Base-by-base conservation (phyloP, 768 basidiomycete species). In the Agaricus blazei region DNA sequence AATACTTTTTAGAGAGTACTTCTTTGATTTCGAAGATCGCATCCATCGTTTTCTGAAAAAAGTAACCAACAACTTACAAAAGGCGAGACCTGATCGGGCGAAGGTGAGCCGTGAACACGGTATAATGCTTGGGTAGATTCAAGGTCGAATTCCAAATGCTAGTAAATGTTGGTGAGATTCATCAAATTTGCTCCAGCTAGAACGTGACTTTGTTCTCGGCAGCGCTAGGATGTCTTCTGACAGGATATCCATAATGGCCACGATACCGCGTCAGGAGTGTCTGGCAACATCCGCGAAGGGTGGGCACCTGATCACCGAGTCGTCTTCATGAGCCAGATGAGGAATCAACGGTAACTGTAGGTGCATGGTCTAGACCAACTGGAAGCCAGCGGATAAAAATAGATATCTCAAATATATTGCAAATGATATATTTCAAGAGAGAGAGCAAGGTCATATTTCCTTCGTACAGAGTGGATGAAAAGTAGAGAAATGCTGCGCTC, bases 1-100 rank as follows among this genome's bases (percentile, higher is more conserved):
- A 81, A 71, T 58, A 19, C 19, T 74, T 74, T 54, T 76, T 73
- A 37, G 79, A 58, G 4, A 75, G 26, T 67, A 65, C 15, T 64
- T 62, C 29, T 75, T 63, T 1, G 67, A 63, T 38, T 80, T 77
- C 14, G 37, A 26, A 38, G 72, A 71, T 37, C 72, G 67, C 14
- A 67, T 64, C 57, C 69, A 76, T 59, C 76, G 73, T 14, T 19
- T 19, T 19, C 19, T 19, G 19, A 19, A 19, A 19, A 19, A 19
- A 19, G 19, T 19, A 19, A 19, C 19, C 19, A 19, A 19, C 19
- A 19, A 19, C 19, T 19, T 19, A 19, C 19, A 19, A 19, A 19
- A 19, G 19, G 19, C 19, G 19, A 19, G 19, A 19, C 19, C 19
- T 19, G 19, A 19, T 19, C 19, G 19, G 19, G 19, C 19, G 19